Conservation (phyloP, 2,329 filamentous ascomycete species). For the Colletotrichum sp. region DNA sequence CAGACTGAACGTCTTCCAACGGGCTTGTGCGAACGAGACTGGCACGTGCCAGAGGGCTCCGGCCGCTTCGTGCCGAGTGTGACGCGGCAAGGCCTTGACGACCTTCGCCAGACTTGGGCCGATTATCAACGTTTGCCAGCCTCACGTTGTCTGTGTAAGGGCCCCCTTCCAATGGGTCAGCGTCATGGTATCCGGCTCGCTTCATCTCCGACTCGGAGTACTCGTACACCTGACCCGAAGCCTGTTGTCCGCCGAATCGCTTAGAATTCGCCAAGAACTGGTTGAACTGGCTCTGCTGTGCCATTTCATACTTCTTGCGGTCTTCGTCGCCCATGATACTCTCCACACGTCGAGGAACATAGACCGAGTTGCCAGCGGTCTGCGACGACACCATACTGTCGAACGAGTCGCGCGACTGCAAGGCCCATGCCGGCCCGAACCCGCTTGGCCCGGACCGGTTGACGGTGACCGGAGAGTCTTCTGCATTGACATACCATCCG, state of each 20-base stretch:
- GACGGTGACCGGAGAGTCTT: slow-evolving; percentile 52
- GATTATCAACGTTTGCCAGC: slow-evolving; percentile 28
- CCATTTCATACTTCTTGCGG: slow-evolving; percentile 73
- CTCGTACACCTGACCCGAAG: slow-evolving; percentile 53
- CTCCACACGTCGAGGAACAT: slow-evolving; percentile 72
- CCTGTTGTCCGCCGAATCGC: slow-evolving; percentile 1
- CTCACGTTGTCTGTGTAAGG: slow-evolving; percentile 21
- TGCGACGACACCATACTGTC: slow-evolving; percentile 68
- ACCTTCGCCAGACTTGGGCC: slow-evolving; percentile 23
- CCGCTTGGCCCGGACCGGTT: slow-evolving; percentile 10
- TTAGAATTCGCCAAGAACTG: slow-evolving; percentile 24
- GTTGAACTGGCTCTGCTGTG: slow-evolving; percentile 59
- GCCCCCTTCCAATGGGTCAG: not conserved
- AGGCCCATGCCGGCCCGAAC: slow-evolving; percentile 5
- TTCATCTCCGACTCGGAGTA: slow-evolving; percentile 46
- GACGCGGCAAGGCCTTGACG: slow-evolving; percentile 24
- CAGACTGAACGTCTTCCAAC: slow-evolving; percentile 33
- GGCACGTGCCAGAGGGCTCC: slow-evolving; percentile 42
- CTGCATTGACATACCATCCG: slow-evolving; percentile 72
- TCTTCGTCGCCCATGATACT: slow-evolving; percentile 83
- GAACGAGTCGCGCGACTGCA: slow-evolving; percentile 65
- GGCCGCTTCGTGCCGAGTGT: slow-evolving; percentile 29
- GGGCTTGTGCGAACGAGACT: slow-evolving; percentile 36
- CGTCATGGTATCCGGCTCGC: slow-evolving; percentile 14
- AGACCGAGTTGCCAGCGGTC: slow-evolving; percentile 64